Base-by-base conservation (phyloP, 1,139 yeast genomes). In the Barnettozyma hawaiiensis region DNA sequence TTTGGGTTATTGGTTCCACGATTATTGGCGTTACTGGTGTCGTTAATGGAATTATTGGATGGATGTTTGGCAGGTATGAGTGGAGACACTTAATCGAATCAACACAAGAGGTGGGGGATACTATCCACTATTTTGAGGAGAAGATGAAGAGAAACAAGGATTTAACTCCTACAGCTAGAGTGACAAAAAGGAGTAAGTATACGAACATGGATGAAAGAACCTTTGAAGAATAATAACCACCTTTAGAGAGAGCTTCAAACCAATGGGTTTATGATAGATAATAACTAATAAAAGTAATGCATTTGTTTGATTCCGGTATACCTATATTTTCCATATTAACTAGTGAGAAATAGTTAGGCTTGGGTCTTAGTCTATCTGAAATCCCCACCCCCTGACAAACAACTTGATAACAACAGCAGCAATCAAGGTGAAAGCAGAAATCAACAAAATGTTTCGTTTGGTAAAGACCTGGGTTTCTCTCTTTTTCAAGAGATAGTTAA, bases 11-110 rank as follows among this genome's bases (percentile, higher is more conserved):
- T 2, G 62, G 70, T 10, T 69, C 80, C 3, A 66, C 75, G 0
- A 52, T 78, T 0, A 60, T 85, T 6, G 71, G 80, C 0, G 69
- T 77, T 7, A 71, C 92, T 0, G 97, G 96, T 0, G 66, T 76
- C 0, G 59, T 85, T 2, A 81, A 87, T 58, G 96, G 96, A 0
- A 57, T 86, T 43, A 82, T 92, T 44, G 90, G 94, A 47, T 76
- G 73, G 48, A 59, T 86, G 37, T 92, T 90, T 54, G 95, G 95
- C 1, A 70, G 89, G 39, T 73, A 78, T 18, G 99, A 94, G 58
- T 64, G 70, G 51, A 68, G 97, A 42, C 92, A 92, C 0, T 64
- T 94, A 40, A 69, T 34, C 7, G 37, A 34, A 34, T 22, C 19
- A n/a, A 29, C 22, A 23, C 37, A 66, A 34, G 98, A 92, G 62